Conservation (phyloP, 345 rosid genomes). For the Hypericum androsaemum region DNA sequence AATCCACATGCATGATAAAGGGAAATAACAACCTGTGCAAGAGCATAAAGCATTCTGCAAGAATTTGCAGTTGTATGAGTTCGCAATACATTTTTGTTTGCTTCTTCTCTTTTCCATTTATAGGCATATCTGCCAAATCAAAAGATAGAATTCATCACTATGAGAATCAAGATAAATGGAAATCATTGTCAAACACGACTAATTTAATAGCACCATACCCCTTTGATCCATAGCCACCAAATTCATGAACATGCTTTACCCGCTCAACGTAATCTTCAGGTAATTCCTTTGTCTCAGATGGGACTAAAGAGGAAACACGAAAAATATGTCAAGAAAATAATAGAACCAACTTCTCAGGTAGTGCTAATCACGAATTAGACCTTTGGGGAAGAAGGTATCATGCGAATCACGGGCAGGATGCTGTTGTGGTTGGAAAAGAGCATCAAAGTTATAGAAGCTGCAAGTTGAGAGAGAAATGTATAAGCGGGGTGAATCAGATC, state of each 20-base stretch:
- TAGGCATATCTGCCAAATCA: constrained; percentile 48
- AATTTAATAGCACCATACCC: constrained; percentile 38
- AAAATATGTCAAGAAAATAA: constrained; percentile 13
- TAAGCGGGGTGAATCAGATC: not conserved
- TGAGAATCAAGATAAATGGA: not conserved
- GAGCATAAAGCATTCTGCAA: constrained; percentile 75
- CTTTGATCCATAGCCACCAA: constrained; percentile 87
- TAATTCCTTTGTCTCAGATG: constrained; percentile 61
- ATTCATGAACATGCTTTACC: constrained; percentile 70
- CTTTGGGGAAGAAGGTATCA: constrained; percentile 81
- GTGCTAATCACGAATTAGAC: constrained; percentile 24
- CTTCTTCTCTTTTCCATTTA: constrained; percentile 97
- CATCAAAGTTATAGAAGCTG: constrained; percentile 99
- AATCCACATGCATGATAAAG: not conserved
- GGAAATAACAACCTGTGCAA: constrained; percentile 51
- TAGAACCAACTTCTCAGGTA: constrained; percentile 1
- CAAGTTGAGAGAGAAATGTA: constrained; percentile 12
- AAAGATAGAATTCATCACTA: not conserved
- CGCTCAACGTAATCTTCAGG: constrained; percentile 83
- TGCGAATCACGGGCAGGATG: constrained; percentile 99
- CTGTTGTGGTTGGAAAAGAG: constrained; percentile 91
- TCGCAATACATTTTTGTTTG: constrained; percentile 82
- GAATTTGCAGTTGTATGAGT: constrained; percentile 97
- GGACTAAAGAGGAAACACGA: constrained; percentile 36
- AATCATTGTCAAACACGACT: constrained; percentile 1